Evolutionary conservation across 345 rosid genomes (phyloP).

Genomic region (Pugionium dolabratum): DNA sequence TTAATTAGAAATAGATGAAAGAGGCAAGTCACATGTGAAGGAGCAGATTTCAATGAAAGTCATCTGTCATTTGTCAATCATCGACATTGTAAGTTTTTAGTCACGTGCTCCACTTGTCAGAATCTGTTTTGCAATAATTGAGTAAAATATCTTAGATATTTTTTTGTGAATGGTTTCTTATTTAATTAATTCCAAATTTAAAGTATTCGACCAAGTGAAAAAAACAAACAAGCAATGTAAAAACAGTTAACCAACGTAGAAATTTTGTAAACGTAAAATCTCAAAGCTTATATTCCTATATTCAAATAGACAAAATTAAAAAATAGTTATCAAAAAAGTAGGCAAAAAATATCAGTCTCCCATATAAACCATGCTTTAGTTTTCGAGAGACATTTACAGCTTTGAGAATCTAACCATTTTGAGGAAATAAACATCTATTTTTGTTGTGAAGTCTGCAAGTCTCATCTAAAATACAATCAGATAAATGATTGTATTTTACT

Average conservation of each 20-base stretch:
- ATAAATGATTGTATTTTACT: too few species aligned
- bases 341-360: too few species aligned
- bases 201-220: not conserved
- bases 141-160: constrained; percentile 40
- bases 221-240: not conserved
- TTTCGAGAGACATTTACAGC: too few species aligned
- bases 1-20: constrained; percentile 2
- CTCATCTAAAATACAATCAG: too few species aligned
- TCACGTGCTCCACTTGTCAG: constrained; percentile 27
- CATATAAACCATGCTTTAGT: too few species aligned
- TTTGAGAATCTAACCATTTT: too few species aligned
- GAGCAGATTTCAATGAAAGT: constrained; percentile 24
- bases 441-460: too few species aligned
- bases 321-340: too few species aligned
- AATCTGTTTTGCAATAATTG: constrained; percentile 30
- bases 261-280: too few species aligned
- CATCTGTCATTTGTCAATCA: constrained; percentile 28
- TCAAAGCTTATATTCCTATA: too few species aligned
- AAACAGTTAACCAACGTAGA: not conserved
- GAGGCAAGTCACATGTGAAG: constrained; percentile 35
- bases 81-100: constrained; percentile 18
- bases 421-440: too few species aligned
- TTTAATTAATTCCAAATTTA: not conserved
- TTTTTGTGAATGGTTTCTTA: constrained; percentile 1
- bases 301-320: too few species aligned